phyloP scores from a whole-genome alignment of 2,329 filamentous ascomycete genomes.

The Diplocarpon mali region DNA sequence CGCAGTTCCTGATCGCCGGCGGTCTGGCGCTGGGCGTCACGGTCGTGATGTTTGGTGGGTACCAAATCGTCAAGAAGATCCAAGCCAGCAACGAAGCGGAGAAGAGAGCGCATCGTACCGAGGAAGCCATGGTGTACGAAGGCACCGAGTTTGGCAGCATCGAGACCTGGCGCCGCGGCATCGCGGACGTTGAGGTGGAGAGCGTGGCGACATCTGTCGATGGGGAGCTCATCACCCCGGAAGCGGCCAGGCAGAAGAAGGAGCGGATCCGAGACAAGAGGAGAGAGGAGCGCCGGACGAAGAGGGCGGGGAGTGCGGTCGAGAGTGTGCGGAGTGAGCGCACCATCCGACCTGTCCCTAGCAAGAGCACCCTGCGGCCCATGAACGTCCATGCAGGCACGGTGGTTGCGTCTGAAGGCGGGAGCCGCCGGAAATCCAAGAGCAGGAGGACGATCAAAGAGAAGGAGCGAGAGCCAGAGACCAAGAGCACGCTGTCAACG shows the following conservation, averaged over 20 bases:
- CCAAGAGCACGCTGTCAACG: constrained; percentile 9
- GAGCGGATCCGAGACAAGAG: constrained; percentile 18
- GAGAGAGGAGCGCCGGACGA: constrained; percentile 14
- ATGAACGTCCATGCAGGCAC: constrained; percentile 9
- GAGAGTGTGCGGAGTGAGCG: constrained; percentile 11
- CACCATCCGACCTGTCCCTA: constrained; percentile 24
- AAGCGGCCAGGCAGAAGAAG: constrained; percentile 20
- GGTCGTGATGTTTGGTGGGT: constrained; percentile 88
- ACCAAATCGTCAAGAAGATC: constrained; percentile 93
- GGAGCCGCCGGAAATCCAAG: constrained; percentile 15
- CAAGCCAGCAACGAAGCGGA: constrained; percentile 30
- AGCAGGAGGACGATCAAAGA: constrained; percentile 7
- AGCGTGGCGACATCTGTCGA: constrained; percentile 26
- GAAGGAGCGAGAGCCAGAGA: constrained; percentile 11
- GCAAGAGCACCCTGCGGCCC: constrained; percentile 11
- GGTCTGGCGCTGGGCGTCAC: constrained; percentile 88
- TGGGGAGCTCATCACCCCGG: constrained; percentile 27
- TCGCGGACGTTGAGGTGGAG: constrained; percentile 22
- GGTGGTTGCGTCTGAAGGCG: constrained; percentile 15
- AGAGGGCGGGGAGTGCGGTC: constrained; percentile 10
- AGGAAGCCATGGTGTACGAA: constrained; percentile 25
- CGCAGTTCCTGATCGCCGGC: constrained; percentile 89
- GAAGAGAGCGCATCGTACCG: constrained; percentile 17
- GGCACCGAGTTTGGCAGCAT: constrained; percentile 24
- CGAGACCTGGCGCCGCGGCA: constrained; percentile 27